A percentile compares a stretch with the other conserved stretches of the same genome.
phyloP scores from a whole-genome alignment of 2,329 filamentous ascomycete genomes.

The Teratosphaeria nubilosa region DNA sequence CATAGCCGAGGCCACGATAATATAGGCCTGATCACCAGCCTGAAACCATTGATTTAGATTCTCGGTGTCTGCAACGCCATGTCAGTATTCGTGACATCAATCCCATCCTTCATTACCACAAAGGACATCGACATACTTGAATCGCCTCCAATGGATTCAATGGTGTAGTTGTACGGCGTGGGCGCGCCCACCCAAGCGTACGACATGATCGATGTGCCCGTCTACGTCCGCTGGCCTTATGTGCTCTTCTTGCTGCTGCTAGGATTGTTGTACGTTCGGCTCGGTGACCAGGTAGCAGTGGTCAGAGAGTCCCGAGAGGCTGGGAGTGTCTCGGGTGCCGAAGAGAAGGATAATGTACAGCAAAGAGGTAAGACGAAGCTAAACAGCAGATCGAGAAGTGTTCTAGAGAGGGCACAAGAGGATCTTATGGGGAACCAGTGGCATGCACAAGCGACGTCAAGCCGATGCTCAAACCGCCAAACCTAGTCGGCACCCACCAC shows the following conservation, averaged over 20 bases:
- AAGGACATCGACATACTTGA: constrained; percentile 44
- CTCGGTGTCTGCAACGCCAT: constrained; percentile 51
- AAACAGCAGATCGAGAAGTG: not conserved
- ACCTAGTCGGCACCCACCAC: not conserved
- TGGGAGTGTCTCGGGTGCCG: not conserved
- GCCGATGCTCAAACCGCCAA: not conserved
- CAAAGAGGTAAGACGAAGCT: not conserved
- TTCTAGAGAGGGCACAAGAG: not conserved
- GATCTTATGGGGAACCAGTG: not conserved
- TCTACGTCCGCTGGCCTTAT: not conserved
- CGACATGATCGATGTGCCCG: constrained; percentile 30
- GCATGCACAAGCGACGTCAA: not conserved
- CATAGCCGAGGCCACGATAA: constrained; percentile 81
- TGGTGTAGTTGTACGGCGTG: constrained; percentile 41
- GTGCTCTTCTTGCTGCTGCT: not conserved
- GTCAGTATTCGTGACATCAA: not conserved
- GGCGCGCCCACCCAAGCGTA: constrained; percentile 40
- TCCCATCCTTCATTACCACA: not conserved
- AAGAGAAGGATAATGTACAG: not conserved
- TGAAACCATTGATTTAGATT: constrained; percentile 96
- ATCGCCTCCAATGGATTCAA: constrained; percentile 60
- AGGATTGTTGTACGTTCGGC: not conserved
- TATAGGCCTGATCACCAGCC: constrained; percentile 86
- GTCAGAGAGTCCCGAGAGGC: not conserved
- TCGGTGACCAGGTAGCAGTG: not conserved